Evolutionary conservation across 2,329 filamentous ascomycete genomes (phyloP).

Genomic region (Graphilbum fragrans): DNA sequence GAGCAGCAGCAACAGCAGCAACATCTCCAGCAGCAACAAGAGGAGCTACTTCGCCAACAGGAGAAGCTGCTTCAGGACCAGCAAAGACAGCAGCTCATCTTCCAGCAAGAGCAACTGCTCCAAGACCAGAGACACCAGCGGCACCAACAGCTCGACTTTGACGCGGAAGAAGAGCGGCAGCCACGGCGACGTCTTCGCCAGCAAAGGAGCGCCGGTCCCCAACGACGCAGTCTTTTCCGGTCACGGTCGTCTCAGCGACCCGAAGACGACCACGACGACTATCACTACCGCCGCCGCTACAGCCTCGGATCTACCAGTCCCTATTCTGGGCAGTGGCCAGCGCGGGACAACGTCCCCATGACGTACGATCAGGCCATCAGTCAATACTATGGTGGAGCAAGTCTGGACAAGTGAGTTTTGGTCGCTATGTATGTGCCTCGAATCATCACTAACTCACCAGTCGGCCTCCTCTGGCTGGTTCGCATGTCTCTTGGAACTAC

Average conservation of each 20-base stretch:
- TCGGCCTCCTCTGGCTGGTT: constrained; percentile 17
- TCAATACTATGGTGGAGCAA: constrained; percentile 15
- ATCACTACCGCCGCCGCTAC: constrained; percentile 14
- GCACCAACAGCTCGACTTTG: background rate
- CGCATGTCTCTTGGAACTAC: constrained; percentile 28
- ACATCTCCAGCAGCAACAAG: background rate
- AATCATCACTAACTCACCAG: constrained; percentile 11
- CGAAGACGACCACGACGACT: constrained; percentile 10
- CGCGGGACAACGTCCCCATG: constrained; percentile 14
- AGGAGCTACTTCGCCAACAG: background rate
- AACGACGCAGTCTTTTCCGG: constrained; percentile 20
- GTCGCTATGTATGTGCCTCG: no score
- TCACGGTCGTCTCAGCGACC: constrained; percentile 20
- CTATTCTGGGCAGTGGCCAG: constrained; percentile 1
- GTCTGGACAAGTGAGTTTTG: constrained; percentile 16
- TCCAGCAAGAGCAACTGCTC: background rate
- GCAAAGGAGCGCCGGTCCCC: constrained; percentile 1
- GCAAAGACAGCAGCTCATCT: background rate
- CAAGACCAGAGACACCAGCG: background rate
- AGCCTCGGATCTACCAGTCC: constrained; percentile 16
- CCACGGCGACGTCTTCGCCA: background rate
- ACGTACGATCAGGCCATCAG: constrained; percentile 16
- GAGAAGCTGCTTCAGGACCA: background rate
- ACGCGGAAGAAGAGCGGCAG: constrained; percentile 9
- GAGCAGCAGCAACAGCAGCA: background rate